Percentiles rank a stretch among this genome's conserved stretches.
These are phyloP conservation scores for Tolypocladium sp. DNA, from an alignment of 2,329 filamentous ascomycete species.

Conservation along the genomic window DNA sequence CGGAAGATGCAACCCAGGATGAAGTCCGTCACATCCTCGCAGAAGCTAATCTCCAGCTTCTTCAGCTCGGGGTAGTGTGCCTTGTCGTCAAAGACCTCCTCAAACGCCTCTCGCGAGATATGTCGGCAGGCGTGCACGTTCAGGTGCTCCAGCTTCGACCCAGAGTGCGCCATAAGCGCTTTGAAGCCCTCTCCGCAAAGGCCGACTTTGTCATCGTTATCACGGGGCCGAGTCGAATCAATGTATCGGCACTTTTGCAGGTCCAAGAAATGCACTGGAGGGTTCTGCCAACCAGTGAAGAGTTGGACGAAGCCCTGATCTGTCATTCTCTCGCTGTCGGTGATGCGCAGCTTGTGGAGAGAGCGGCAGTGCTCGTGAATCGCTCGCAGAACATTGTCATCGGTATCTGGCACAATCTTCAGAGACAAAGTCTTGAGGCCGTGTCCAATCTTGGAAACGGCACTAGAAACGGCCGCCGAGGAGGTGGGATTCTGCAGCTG, in stretches of 20 bases:
- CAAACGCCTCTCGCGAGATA: slow-evolving; percentile 63
- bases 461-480: slow-evolving; percentile 46
- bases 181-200: slow-evolving; percentile 68
- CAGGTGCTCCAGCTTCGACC: slow-evolving; percentile 52
- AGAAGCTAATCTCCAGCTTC: slow-evolving; percentile 72
- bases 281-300: slow-evolving; percentile 70
- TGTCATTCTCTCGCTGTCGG: slow-evolving; percentile 65
- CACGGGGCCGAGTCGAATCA: slow-evolving; percentile 60
- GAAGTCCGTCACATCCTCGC: slow-evolving; percentile 56
- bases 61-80: slow-evolving; percentile 57
- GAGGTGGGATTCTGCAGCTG: slow-evolving; percentile 51
- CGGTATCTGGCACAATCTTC: slow-evolving; percentile 53
- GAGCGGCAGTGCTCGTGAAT: slow-evolving; percentile 62
- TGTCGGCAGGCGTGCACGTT: slow-evolving; percentile 82
- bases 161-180: slow-evolving; percentile 79
- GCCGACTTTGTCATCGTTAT: slow-evolving; percentile 57
- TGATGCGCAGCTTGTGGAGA: slow-evolving; percentile 72
- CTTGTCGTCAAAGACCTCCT: slow-evolving; percentile 57
- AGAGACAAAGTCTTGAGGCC: slow-evolving; percentile 72
- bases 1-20: slow-evolving; percentile 56
- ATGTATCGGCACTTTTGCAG: slow-evolving; percentile 69
- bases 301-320: slow-evolving; percentile 65
- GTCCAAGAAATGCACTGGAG: slow-evolving; percentile 60
- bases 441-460: slow-evolving; percentile 54
- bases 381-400: slow-evolving; percentile 60